A percentile compares a stretch with the other conserved stretches of the same genome.
Conservation (phyloP, 1,139 yeast species). For the Protomyces gravidus region DNA sequence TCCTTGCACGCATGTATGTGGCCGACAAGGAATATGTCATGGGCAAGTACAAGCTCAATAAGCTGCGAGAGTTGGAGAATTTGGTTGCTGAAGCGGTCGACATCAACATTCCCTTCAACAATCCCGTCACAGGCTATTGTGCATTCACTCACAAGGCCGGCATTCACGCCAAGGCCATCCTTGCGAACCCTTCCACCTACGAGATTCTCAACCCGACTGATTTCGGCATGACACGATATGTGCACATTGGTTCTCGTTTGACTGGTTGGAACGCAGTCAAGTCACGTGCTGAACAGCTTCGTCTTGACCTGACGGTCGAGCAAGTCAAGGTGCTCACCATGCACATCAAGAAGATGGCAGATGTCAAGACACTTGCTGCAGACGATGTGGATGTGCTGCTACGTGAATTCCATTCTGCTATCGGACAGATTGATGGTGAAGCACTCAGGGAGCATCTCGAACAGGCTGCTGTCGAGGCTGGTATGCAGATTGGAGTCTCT, state of each 20-base stretch:
- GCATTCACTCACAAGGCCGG: slow-evolving; percentile 99
- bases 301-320: slow-evolving; percentile 80
- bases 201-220: slow-evolving; percentile 93
- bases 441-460: slow-evolving; percentile 25
- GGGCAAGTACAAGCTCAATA: slow-evolving; percentile 91
- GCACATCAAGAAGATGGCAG: slow-evolving; percentile 91
- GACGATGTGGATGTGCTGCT: slow-evolving; percentile 97
- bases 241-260: slow-evolving; percentile 94
- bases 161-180: slow-evolving; percentile 96
- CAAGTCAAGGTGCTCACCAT: slow-evolving; percentile 92
- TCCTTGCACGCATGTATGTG: slow-evolving; percentile 98
- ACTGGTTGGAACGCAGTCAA: slow-evolving; percentile 99
- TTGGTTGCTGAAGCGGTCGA: slow-evolving; percentile 96
- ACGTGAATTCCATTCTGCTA: slow-evolving; percentile 77
- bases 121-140: slow-evolving; percentile 98
- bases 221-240: slow-evolving; percentile 86
- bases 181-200: slow-evolving; percentile 96
- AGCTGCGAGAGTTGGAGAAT: slow-evolving; percentile 91
- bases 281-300: slow-evolving; percentile 95
- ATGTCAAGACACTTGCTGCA: slow-evolving; percentile 86
- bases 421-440: slow-evolving; percentile 21
- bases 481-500: slow-evolving; percentile 21
- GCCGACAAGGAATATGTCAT: slow-evolving; percentile 96
- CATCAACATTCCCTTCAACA: slow-evolving; percentile 95
- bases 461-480: slow-evolving; percentile 24